Conservation (phyloP, 163 green algal species). For the Coccomyxa subellipsoidea region DNA sequence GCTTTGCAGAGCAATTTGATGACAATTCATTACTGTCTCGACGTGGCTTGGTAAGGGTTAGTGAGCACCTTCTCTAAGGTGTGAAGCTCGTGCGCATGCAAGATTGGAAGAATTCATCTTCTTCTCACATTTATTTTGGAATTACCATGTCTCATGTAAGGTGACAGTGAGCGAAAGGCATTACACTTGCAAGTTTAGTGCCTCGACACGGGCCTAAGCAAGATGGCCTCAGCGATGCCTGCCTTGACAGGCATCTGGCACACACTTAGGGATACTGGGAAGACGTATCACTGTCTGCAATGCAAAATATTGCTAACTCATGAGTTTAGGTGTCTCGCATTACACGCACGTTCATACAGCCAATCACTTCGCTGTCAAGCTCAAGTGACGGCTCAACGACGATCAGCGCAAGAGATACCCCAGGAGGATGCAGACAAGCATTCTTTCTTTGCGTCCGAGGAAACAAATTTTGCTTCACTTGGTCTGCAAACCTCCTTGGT, state of each 20-base stretch:
- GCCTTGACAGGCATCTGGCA: not conserved
- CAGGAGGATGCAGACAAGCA: not conserved
- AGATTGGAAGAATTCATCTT: no score
- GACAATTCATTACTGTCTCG: no score
- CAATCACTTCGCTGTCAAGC: not conserved
- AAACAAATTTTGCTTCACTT: not conserved
- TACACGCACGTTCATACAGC: not conserved
- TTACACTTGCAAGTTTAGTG: no score
- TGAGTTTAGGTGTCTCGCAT: not conserved
- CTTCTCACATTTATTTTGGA: no score
- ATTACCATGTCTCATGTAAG: no score
- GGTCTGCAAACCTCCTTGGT: not conserved
- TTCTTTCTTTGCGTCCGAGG: not conserved
- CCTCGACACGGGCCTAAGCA: no score
- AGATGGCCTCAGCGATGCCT: not conserved
- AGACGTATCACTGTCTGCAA: not conserved
- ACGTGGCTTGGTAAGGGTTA: no score
- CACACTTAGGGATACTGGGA: not conserved
- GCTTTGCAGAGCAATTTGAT: no score
- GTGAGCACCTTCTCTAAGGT: no score
- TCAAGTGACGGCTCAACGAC: not conserved
- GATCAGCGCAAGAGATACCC: not conserved
- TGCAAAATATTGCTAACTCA: not conserved
- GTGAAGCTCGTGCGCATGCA: no score
- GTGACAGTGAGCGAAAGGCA: no score